Base-by-base conservation (phyloP, 208 protist genomes). In the Trypanosoma cruzi region DNA sequence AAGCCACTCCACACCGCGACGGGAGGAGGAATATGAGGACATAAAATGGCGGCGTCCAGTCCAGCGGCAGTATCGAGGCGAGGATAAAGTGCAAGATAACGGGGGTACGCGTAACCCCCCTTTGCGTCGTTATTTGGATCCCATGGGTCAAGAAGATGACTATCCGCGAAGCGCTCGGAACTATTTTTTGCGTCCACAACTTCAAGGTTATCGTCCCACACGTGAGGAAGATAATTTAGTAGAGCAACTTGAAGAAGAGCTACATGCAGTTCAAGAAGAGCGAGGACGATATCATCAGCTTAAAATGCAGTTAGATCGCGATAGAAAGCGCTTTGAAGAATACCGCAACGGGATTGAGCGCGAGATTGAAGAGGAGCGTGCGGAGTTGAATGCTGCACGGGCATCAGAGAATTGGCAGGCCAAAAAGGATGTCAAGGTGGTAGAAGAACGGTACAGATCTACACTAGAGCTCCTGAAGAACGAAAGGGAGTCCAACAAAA, bases 381-480 rank as follows among this genome's bases (percentile, higher is more conserved):
- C 73, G 7, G 75, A 78, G 55, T 66, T 86, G 22, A 81, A 88
- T 28, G 73, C 73, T 28, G 60, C 56, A 36, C 65, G 83, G 22
- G 70, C 50, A n/a, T 73, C 81, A 4, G 82, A 82, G 5, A 77
- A 90, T 53, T 79, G 84, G 13, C 79, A 81, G 8, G 74, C 82
- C 18, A 86, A 83, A 53, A 83, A 87, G 49, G 89, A 92, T 52
- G 72, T 84, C n/a, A 82, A 81, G 55, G 42, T 80, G 5, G 59
- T 88, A n/a, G 89, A 93, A 53, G 89, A 94, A 70, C 91, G 88
- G 32, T 86, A 88, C 75, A 77, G 66, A 28, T 93, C 68, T 53
- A 81, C 86, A 6, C 82, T 86, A 10, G 75, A 74, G n/a, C 68
- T 94, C 28, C 76, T 96, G 1, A 76, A 75, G 68, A 84, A 74